Base-by-base conservation (phyloP, 2,329 filamentous ascomycete genomes). In the Pseudocercospora fijiensis region DNA sequence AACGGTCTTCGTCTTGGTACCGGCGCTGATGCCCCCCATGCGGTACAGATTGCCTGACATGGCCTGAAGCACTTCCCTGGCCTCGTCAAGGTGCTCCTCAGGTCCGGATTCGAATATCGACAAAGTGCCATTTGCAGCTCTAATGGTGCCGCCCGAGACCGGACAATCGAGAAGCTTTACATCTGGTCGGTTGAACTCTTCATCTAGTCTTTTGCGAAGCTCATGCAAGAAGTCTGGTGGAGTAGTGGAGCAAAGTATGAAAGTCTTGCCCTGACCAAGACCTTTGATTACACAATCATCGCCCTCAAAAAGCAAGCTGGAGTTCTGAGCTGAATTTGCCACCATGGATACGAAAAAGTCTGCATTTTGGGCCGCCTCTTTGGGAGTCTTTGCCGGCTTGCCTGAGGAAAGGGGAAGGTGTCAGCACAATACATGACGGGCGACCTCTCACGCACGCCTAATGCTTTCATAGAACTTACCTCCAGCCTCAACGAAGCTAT, bases 301-400 rank as follows among this genome's bases (percentile, higher is more conserved):
- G 1, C 80, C 81, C 27, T 85, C 85, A 67, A 92, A 86, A 1
- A 92, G 78, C 0, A 89, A 87, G 0, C 81, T 78, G 65, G 90
- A 84, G 9, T 86, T 88, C 74, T 92, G 90, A 45, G 85, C 82
- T 1, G 88, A 86, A 0, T 88, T 90, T 7, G 89, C 89, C 0
- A 92, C 90, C 90, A 92, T 92, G 75, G 87, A 87, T 28, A 92
- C 83, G 71, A 88, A 86, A 74, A 85, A 87, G 24, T 81, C 70
- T 68, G 85, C 86, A 37, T 80, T 83, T 52, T 78, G 77, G 16
- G 88, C 89, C 0, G 88, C 86, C 11, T 86, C 86, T 30, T 83
- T 81, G 1, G 88, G 84, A 0, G 87, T 87, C 0, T 82, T 78
- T 0, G 87, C 85, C 0, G 83, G 79, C 3, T 77, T 80, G 49